Evolutionary conservation across 1,139 yeast species (phyloP).

Genomic region (Meyerozyma carpophila): DNA sequence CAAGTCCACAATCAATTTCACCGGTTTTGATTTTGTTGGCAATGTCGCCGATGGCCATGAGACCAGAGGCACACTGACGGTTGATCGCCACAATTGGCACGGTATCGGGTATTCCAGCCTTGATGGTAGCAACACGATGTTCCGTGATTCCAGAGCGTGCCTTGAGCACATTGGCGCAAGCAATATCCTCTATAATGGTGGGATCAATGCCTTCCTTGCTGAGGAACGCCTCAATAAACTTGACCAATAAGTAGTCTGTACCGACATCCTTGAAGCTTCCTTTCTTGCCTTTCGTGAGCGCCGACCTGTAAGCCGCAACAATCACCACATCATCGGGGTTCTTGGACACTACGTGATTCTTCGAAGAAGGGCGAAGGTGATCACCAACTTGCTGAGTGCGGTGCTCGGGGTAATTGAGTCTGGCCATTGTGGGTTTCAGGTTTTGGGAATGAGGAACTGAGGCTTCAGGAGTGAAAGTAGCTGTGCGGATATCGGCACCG

Average conservation of each 20-base stretch:
- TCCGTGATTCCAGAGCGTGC: slow-evolving; percentile 91
- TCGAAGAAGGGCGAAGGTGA: slow-evolving; percentile 9
- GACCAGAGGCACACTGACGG: slow-evolving; percentile 93
- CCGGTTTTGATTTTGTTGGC: slow-evolving; percentile 85
- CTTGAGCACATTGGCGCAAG: slow-evolving; percentile 84
- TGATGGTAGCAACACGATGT: slow-evolving; percentile 70
- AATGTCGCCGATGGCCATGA: slow-evolving; percentile 83
- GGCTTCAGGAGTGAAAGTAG: background rate
- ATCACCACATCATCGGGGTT: slow-evolving; percentile 83
- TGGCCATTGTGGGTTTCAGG: background rate
- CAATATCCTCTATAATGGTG: slow-evolving; percentile 69
- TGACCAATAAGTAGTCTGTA: slow-evolving; percentile 66
- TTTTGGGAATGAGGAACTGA: background rate
- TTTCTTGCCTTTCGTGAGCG: slow-evolving; percentile 79
- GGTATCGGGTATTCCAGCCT: slow-evolving; percentile 46
- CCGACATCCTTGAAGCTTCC: slow-evolving; percentile 76
- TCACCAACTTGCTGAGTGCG: background rate
- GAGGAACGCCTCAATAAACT: slow-evolving; percentile 58
- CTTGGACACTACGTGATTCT: slow-evolving; percentile 26
- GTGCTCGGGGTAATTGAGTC: background rate
- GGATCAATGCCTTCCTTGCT: slow-evolving; percentile 61
- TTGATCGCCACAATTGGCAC: slow-evolving; percentile 79
- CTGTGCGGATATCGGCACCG: background rate
- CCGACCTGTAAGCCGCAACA: slow-evolving; percentile 85
- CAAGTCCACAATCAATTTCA: slow-evolving; percentile 87